These are phyloP conservation scores for Fomitopsis serialis DNA, from an alignment of 768 basidiomycete genomes.

Conservation along the genomic window DNA sequence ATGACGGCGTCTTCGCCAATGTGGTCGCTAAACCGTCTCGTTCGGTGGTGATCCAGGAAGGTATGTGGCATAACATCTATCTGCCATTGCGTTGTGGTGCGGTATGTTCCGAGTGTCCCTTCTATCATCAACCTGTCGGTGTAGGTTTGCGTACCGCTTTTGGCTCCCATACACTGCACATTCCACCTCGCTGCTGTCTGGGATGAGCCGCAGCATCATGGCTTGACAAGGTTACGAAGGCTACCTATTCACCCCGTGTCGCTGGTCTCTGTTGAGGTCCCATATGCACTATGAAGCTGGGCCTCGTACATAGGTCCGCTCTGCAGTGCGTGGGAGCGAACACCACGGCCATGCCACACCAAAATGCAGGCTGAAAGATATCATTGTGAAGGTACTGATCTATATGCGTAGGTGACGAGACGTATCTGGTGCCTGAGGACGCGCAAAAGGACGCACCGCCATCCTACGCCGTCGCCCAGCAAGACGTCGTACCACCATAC, in stretches of 20 bases:
- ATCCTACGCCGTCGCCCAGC: slow-evolving; percentile 86
- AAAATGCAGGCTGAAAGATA: no score
- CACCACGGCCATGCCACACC: no score
- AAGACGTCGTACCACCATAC: slow-evolving; percentile 95
- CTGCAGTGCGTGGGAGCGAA: no score
- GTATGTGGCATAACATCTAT: slow-evolving; percentile 31
- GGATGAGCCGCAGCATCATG: not conserved
- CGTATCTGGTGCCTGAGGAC: slow-evolving; percentile 79
- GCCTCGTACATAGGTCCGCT: no score
- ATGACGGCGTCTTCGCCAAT: slow-evolving; percentile 94
- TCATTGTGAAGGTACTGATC: not conserved
- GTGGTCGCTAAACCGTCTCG: slow-evolving; percentile 81
- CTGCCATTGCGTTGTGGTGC: not conserved
- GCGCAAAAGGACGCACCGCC: slow-evolving; percentile 81
- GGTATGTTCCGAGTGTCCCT: not conserved
- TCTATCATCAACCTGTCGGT: no score
- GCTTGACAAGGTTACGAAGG: no score
- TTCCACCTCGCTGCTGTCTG: no score
- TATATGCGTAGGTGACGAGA: slow-evolving; percentile 51
- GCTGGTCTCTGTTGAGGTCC: no score
- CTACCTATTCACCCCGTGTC: no score
- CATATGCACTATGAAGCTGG: no score
- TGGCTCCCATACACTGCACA: no score
- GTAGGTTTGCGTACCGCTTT: no score
- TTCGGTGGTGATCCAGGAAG: slow-evolving; percentile 56